A percentile compares a stretch with the other conserved stretches of the same genome.
These are phyloP conservation scores for Vitis hybrid DNA, from an alignment of 177 flowering plant species.

Conservation along the genomic window DNA sequence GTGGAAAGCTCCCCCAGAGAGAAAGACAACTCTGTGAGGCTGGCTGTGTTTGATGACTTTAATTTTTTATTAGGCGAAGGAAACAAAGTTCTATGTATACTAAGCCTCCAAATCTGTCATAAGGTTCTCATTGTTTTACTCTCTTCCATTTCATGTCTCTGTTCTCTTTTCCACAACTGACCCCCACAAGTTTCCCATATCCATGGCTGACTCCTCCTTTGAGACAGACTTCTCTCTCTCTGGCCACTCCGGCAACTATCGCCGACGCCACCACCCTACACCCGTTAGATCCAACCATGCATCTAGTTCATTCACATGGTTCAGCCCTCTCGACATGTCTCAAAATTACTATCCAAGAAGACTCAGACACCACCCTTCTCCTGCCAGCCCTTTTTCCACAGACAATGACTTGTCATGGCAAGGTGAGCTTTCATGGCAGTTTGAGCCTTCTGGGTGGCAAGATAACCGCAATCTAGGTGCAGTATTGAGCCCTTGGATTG, in stretches of 20 bases:
- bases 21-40: neutral
- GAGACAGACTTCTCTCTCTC: conserved; percentile 28
- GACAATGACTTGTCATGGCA: conserved; percentile 64
- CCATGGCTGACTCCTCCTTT: conserved; percentile 53
- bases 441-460: conserved; percentile 53
- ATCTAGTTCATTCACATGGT: conserved; percentile 22
- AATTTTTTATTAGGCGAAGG: neutral
- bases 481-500: conserved; percentile 58
- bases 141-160: neutral
- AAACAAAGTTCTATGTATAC: neutral
- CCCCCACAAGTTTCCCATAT: neutral
- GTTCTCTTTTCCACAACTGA: neutral
- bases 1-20: neutral
- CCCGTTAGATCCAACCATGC: conserved; percentile 26
- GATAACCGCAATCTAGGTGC: conserved; percentile 44
- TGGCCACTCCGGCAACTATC: neutral
- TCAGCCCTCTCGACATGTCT: conserved; percentile 20
- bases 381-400: conserved; percentile 39
- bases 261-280: conserved; percentile 30
- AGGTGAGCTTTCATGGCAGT: conserved; percentile 69
- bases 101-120: neutral
- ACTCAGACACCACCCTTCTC: conserved; percentile 23
- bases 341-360: conserved; percentile 6
- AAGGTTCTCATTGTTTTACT: neutral
- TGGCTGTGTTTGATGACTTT: neutral